Base-by-base conservation (phyloP, 768 basidiomycete genomes). In the Goffeauzyma gilvescens region DNA sequence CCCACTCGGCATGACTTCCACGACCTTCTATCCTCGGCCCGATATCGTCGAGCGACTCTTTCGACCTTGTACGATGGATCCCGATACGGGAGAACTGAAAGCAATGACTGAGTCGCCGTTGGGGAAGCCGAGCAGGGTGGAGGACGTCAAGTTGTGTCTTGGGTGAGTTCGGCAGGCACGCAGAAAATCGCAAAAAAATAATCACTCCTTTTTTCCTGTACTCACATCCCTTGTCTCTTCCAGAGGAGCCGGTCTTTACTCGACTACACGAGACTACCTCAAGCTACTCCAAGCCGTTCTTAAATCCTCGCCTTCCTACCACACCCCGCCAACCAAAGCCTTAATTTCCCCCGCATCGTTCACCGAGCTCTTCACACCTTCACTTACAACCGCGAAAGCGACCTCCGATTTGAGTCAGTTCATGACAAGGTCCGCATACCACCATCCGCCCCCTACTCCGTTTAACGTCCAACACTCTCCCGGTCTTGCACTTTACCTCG, bases 161-260 rank as follows among this genome's bases (percentile, higher is more conserved):
- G n/a, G n/a, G n/a, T n/a, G n/a, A n/a, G n/a, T n/a, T n/a, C n/a
- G n/a, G n/a, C n/a, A n/a, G n/a, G n/a, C n/a, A n/a, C n/a, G n/a
- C n/a, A n/a, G n/a, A n/a, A n/a, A n/a, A n/a, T n/a, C n/a, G n/a
- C n/a, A n/a, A n/a, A n/a, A n/a, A n/a, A n/a, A n/a, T n/a, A n/a
- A n/a, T n/a, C n/a, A n/a, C n/a, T n/a, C n/a, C n/a, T n/a, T n/a
- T n/a, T n/a, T n/a, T n/a, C n/a, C n/a, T n/a, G n/a, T n/a, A n/a
- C n/a, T n/a, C n/a, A n/a, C n/a, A n/a, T n/a, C n/a, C n/a, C n/a
- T n/a, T n/a, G n/a, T n/a, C 15, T 28, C 9, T 21, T 22, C 41
- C 1, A 54, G 54, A 8, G 56, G 56, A 6, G 52, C 41, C 1
- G 62, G 62, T 4, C 45, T 61, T 10, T 54, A 42, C 22, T 59